These are phyloP conservation scores for Aquilaria sinensis DNA, from an alignment of 345 rosid genomes.

Conservation along the genomic window DNA sequence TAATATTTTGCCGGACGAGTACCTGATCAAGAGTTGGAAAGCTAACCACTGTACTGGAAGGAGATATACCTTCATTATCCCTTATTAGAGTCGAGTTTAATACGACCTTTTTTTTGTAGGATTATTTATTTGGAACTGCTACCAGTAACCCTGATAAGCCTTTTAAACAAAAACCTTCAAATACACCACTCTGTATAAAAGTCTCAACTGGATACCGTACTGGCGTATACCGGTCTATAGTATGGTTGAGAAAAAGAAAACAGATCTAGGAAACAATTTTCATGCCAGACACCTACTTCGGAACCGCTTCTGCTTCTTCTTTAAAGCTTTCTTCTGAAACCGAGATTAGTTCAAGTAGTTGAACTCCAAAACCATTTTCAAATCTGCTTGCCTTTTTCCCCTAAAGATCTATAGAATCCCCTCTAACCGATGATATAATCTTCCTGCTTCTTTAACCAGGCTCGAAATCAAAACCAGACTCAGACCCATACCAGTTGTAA, in stretches of 20 bases:
- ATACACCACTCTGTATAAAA: too few relatives aligned
- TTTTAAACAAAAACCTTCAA: too few relatives aligned
- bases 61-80: too few relatives aligned
- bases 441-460: constrained; percentile 9
- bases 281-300: constrained; percentile 21
- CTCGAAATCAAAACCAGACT: neutral
- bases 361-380: constrained; percentile 33
- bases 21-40: too few relatives aligned
- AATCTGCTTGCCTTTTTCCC: constrained; percentile 18
- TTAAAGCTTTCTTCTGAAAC: constrained; percentile 2
- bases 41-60: too few relatives aligned
- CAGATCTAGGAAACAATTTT: constrained; percentile 5
- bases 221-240: too few relatives aligned
- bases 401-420: constrained; percentile 10
- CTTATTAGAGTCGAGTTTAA: too few relatives aligned
- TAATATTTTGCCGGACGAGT: too few relatives aligned
- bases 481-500: neutral
- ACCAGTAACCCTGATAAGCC: too few relatives aligned
- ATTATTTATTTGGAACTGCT: too few relatives aligned
- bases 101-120: too few relatives aligned
- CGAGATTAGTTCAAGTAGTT: constrained; percentile 29
- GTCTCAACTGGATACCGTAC: too few relatives aligned
- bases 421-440: constrained; percentile 16
- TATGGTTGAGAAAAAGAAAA: neutral
- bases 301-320: neutral